Conservation (phyloP, 768 basidiomycete species). For the Lactarius pseudohatsudake region DNA sequence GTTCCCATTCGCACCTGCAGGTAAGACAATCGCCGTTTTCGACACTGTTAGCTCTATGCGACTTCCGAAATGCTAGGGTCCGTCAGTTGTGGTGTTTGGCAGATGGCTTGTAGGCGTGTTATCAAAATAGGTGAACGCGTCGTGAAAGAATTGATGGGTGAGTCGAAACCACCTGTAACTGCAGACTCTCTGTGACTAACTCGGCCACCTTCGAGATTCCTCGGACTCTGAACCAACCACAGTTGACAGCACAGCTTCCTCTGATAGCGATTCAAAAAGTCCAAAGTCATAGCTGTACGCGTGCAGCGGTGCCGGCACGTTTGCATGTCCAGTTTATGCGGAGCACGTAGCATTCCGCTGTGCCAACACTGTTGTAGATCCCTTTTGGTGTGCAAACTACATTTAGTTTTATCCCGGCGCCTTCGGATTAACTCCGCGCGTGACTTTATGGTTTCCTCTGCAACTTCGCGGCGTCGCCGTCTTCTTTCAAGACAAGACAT, state of each 20-base stretch:
- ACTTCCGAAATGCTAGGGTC: constrained; percentile 56
- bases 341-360: not conserved
- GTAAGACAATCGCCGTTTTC: constrained; percentile 42
- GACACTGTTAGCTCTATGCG: constrained; percentile 2
- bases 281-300: not conserved
- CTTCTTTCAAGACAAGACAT: not conserved
- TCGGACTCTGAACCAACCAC: not conserved
- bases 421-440: not conserved
- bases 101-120: constrained; percentile 90
- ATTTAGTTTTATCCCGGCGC: not conserved
- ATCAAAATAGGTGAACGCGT: constrained; percentile 67
- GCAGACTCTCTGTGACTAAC: not conserved
- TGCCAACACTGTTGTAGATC: not conserved
- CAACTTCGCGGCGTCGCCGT: not conserved
- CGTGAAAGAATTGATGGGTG: constrained; percentile 24
- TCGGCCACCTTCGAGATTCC: not conserved
- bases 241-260: not conserved
- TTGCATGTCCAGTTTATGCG: not conserved
- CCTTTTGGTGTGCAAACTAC: not conserved
- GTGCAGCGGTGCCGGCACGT: not conserved
- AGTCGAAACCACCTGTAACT: not conserved
- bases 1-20: constrained; percentile 87
- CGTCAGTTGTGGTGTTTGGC: constrained; percentile 92
- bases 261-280: not conserved
- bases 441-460: not conserved